Percentiles rank a stretch among this genome's conserved stretches.
phyloP scores from a whole-genome alignment of 139 green algal species.

The Volvox africanus region DNA sequence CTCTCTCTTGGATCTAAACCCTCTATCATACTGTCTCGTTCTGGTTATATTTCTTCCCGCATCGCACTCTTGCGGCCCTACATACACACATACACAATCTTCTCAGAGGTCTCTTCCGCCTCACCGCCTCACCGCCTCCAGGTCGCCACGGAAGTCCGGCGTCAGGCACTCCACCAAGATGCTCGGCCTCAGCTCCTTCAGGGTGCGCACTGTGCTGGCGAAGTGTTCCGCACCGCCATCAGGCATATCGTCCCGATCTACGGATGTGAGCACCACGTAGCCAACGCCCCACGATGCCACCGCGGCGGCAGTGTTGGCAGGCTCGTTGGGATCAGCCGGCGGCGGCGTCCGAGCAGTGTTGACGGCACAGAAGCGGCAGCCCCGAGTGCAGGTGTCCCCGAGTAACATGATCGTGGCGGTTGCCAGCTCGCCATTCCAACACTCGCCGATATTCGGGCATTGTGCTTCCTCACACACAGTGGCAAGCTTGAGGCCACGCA shows the following conservation, averaged over 20 bases:
- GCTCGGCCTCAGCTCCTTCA: conserved; percentile 70
- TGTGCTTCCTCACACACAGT: conserved; percentile 95
- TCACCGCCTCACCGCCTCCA: conserved; percentile 69
- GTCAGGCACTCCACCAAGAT: conserved; percentile 95
- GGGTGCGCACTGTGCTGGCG: conserved; percentile 74
- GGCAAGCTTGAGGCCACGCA: conserved; percentile 84
- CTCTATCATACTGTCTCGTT: too few species aligned
- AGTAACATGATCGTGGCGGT: conserved; percentile 93
- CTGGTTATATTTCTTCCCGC: too few species aligned
- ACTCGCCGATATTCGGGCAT: conserved; percentile 95
- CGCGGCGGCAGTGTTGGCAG: conserved; percentile 82
- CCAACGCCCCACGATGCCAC: conserved; percentile 88
- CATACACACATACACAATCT: too few species aligned
- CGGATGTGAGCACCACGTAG: conserved; percentile 94
- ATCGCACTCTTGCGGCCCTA: too few species aligned
- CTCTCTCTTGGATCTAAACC: too few species aligned
- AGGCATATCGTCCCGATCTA: conserved; percentile 89
- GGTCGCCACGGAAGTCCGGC: conserved; percentile 93
- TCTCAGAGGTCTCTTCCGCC: not conserved
- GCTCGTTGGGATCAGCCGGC: conserved; percentile 81
- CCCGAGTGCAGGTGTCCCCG: conserved; percentile 87
- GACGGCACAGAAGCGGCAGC: conserved; percentile 93
- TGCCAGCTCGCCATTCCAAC: conserved; percentile 84
- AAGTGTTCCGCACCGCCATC: conserved; percentile 93
- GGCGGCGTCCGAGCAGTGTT: conserved; percentile 81